These are phyloP conservation scores for Pseudogymnoascus sp. DNA, from an alignment of 2,329 filamentous ascomycete species.

Conservation along the genomic window DNA sequence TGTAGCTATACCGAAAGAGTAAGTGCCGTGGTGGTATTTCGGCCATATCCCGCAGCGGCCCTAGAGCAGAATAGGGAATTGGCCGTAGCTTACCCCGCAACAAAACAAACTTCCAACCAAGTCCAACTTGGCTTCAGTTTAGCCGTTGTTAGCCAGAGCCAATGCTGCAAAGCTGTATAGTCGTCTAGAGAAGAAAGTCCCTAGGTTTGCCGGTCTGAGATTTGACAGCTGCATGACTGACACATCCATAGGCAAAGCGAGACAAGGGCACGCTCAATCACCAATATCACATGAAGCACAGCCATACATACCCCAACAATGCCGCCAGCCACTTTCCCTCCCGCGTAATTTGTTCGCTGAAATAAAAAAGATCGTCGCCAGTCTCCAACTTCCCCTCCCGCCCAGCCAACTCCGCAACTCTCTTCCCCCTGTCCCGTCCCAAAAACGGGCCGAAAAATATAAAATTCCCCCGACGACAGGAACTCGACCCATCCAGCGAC, in stretches of 20 bases:
- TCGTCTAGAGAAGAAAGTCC: background rate
- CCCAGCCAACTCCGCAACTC: background rate
- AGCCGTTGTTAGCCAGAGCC: background rate
- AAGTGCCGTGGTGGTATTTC: constrained; percentile 7
- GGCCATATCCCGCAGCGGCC: background rate
- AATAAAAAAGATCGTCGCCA: background rate
- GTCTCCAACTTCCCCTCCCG: background rate
- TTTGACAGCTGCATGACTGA: background rate
- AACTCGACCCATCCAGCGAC: background rate
- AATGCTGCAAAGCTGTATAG: background rate
- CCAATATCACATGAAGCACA: background rate
- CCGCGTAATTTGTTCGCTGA: background rate
- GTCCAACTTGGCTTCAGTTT: background rate
- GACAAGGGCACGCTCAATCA: background rate
- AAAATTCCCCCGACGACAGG: background rate
- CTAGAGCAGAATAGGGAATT: background rate
- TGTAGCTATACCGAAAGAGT: background rate
- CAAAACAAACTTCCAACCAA: background rate
- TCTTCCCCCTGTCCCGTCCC: background rate
- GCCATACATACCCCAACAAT: background rate
- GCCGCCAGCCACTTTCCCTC: background rate
- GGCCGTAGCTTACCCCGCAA: constrained; percentile 1
- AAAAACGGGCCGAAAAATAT: constrained; percentile 1
- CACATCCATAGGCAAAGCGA: background rate
- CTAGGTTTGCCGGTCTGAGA: background rate